Evolutionary conservation across 106 monocot genomes (phyloP), one percentile per base, ranked within the genome.

Genomic region (Chionographis japonica): DNA sequence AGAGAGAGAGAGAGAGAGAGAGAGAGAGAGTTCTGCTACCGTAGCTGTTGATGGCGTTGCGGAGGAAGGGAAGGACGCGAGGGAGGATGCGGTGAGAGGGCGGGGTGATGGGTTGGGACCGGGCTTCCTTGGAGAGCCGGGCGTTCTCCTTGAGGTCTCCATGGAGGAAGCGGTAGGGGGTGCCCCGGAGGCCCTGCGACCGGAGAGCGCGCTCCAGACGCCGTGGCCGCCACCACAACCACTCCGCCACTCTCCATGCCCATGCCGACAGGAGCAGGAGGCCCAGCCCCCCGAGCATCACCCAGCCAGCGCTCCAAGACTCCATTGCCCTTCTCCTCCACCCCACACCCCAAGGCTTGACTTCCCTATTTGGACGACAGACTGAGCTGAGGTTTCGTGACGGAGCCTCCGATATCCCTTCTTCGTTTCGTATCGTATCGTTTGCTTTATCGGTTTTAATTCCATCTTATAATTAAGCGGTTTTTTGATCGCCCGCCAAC

Each of bases 151-250:
- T 66, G 42, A 81, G 15, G 64, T 88, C 88, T 1, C 81, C 75
- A 19, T 35, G 15, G 39, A 73, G 58, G 52, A 81, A 63, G 42
- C 72, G 77, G 66, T 84, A 88, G 37, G 36, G 67, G 7, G 38
- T 81, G 37, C 88, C 88, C 15, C 50, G 61, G 27, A 90, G 72
- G 53, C 90, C 90, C 68, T 90, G 86, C 13, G 72, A 71, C 66
- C 77, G 60, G 8, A 90, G 83, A 7, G 69, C 68, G 4, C 78
- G 58, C 50, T 79, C 90, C 16, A 86, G 52, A 63, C 73, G 63
- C 63, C 73, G 39, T 2, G 90, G 90, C 50, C 12, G 41, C 57
- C 61, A 61, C 86, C 80, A 84, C 40, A 53, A 36, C 72, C 71
- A 69, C 51, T 69, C 68, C 13, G 76, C 12, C 35, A 17, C 3